Percentiles rank a stretch among this genome's conserved stretches.
Conservation (phyloP, 2,329 filamentous ascomycete genomes). For the Boeremia lycopersici region DNA sequence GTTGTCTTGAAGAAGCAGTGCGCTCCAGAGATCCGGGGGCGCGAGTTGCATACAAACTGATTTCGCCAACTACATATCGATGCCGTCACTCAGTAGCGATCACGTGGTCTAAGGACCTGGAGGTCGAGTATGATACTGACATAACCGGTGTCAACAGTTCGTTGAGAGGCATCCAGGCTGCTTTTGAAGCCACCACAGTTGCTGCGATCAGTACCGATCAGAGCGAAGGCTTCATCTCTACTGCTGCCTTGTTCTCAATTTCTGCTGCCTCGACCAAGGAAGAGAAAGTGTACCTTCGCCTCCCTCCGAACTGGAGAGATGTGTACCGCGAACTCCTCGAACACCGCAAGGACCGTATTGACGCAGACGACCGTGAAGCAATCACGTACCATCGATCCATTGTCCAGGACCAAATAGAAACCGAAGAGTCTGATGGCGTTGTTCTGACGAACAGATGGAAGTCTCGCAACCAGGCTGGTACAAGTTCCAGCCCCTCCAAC, state of each 20-base stretch:
- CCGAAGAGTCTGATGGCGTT: conserved; percentile 58
- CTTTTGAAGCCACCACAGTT: conserved; percentile 74
- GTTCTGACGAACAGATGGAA: conserved; percentile 79
- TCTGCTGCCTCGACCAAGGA: conserved; percentile 81
- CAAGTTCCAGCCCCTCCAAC: conserved; percentile 33
- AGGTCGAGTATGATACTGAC: conserved; percentile 52
- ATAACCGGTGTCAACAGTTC: conserved; percentile 52
- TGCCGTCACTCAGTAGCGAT: conserved; percentile 78
- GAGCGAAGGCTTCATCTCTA: conserved; percentile 86
- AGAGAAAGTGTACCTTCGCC: conserved; percentile 79
- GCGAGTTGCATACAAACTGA: conserved; percentile 68
- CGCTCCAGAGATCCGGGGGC: conserved; percentile 76
- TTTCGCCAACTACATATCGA: conserved; percentile 77
- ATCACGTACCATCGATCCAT: conserved; percentile 73
- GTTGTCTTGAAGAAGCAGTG: conserved; percentile 85
- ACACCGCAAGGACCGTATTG: conserved; percentile 70
- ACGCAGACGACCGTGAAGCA: conserved; percentile 71
- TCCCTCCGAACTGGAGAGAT: conserved; percentile 83
- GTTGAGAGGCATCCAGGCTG: conserved; percentile 56
- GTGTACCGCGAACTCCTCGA: conserved; percentile 81
- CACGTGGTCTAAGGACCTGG: conserved; percentile 77
- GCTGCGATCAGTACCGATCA: conserved; percentile 78
- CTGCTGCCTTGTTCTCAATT: conserved; percentile 78
- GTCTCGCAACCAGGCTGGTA: conserved; percentile 44
- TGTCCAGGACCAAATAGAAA: conserved; percentile 70